These are phyloP conservation scores for Penicillium ochrochloron DNA, from an alignment of 495 filamentous ascomycete genomes.

Conservation along the genomic window DNA sequence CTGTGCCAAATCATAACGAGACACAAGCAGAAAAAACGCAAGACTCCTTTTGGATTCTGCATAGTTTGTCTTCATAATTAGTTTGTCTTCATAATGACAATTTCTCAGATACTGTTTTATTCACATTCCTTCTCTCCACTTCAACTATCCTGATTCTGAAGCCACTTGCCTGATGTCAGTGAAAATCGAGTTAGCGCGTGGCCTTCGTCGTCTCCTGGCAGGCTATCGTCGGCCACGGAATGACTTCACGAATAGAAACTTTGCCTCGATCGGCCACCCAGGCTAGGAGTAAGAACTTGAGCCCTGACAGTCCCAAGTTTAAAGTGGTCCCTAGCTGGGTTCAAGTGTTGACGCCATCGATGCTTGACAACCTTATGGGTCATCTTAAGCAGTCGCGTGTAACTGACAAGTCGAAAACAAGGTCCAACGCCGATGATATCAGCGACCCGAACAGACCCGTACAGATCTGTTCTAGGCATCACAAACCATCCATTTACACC, in stretches of 20 bases:
- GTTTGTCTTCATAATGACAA: too few species aligned
- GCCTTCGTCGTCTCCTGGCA: neutral
- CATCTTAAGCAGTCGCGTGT: neutral
- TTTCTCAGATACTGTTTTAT: too few species aligned
- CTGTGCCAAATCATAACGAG: too few species aligned
- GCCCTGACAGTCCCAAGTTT: neutral
- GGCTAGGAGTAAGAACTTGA: neutral
- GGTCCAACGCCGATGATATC: conserved; percentile 19
- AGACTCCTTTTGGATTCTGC: too few species aligned
- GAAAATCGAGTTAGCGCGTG: too few species aligned
- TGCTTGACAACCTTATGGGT: neutral
- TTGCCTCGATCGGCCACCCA: too few species aligned
- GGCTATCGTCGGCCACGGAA: neutral
- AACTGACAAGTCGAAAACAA: neutral
- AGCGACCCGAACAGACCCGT: conserved; percentile 2
- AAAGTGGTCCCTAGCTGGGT: neutral
- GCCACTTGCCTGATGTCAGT: too few species aligned
- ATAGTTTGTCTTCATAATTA: too few species aligned
- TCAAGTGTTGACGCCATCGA: neutral
- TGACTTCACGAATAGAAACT: neutral
- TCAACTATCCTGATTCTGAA: too few species aligned
- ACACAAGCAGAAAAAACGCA: too few species aligned
- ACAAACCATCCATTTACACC: neutral
- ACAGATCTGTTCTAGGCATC: conserved; percentile 9
- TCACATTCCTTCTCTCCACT: too few species aligned